Conservation (phyloP, 2,329 filamentous ascomycete genomes). For the Trichoderma endophyticum region DNA sequence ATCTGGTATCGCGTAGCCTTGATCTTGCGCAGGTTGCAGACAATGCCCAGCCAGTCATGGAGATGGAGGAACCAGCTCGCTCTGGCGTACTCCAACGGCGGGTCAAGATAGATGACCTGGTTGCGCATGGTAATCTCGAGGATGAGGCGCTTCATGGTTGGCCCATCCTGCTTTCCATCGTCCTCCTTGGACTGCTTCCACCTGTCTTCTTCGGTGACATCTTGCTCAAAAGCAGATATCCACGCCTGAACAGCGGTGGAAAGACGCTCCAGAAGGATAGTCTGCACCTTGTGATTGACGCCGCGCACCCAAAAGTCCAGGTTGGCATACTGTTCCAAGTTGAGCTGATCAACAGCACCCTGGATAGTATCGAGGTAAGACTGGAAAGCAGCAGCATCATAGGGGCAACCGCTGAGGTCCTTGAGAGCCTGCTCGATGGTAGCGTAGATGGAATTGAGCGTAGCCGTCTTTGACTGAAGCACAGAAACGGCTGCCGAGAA, state of each 20-base stretch:
- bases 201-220: conserved; percentile 49
- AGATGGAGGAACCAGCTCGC: conserved; percentile 92
- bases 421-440: conserved; percentile 75
- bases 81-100: conserved; percentile 84
- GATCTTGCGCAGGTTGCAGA: conserved; percentile 90
- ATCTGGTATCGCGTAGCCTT: conserved; percentile 96
- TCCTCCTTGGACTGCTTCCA: conserved; percentile 50
- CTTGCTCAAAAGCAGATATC: conserved; percentile 79
- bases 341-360: conserved; percentile 90
- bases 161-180: conserved; percentile 49
- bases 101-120: conserved; percentile 94
- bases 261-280: conserved; percentile 76
- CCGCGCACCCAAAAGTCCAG: conserved; percentile 84
- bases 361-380: conserved; percentile 81
- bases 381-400: conserved; percentile 76
- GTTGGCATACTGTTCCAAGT: conserved; percentile 94
- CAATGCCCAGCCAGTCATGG: conserved; percentile 87
- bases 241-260: conserved; percentile 79
- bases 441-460: conserved; percentile 74
- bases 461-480: conserved; percentile 81
- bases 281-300: conserved; percentile 82
- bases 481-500: conserved; percentile 85
- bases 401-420: conserved; percentile 81
- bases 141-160: conserved; percentile 68
- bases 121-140: conserved; percentile 98